Conservation (phyloP, 768 basidiomycete genomes). For the Royoungia palumana region DNA sequence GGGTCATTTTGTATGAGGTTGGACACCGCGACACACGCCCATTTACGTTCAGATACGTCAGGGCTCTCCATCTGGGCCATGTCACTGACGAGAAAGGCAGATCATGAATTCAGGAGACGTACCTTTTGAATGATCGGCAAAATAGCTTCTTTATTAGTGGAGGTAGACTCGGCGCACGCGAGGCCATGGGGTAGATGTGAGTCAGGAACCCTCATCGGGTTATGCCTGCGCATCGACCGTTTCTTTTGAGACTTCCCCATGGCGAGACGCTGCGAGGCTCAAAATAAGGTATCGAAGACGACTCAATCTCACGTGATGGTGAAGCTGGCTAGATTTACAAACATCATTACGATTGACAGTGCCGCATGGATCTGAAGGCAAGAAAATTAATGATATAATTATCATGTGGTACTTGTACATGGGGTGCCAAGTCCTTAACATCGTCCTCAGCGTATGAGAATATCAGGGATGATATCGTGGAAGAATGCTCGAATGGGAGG, state of each 20-base stretch:
- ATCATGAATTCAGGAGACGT: conserved; percentile 3
- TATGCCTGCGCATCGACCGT: conserved; percentile 78
- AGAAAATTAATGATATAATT: conserved; percentile 23
- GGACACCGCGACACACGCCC: conserved; percentile 96
- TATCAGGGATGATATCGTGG: conserved; percentile 30
- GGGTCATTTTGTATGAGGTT: conserved; percentile 95
- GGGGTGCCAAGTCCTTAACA: conserved; percentile 8
- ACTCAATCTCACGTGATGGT: neutral
- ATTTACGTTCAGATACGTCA: conserved; percentile 81
- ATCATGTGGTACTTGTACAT: conserved; percentile 15
- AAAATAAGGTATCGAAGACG: too few relatives aligned
- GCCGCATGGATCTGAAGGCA: neutral
- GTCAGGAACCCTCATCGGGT: conserved; percentile 92
- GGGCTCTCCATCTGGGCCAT: conserved; percentile 63
- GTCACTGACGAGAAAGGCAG: neutral
- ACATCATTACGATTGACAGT: too few relatives aligned
- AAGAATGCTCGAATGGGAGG: conserved; percentile 16
- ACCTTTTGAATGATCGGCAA: conserved; percentile 92
- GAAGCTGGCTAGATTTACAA: too few relatives aligned
- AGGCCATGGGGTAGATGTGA: conserved; percentile 85
- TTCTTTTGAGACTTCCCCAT: conserved; percentile 98
- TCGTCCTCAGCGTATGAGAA: conserved; percentile 4
- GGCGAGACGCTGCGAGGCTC: neutral
- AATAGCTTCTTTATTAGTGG: conserved; percentile 73
- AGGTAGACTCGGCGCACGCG: conserved; percentile 66